Percentiles rank a stretch among this genome's conserved stretches.
Conservation (phyloP, 192 early-diverging fungal species). For the Backusella liffmaniae region DNA sequence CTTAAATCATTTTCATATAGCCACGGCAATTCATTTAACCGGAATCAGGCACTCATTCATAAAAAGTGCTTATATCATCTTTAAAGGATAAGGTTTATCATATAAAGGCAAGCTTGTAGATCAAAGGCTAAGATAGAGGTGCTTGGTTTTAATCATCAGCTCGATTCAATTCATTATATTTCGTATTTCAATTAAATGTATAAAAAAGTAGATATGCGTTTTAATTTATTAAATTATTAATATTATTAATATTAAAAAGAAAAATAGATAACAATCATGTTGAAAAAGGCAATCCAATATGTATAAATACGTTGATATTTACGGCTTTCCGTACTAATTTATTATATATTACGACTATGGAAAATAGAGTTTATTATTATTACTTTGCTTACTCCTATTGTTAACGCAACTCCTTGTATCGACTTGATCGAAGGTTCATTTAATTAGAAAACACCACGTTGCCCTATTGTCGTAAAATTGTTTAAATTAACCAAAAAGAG, state of each 20-base stretch:
- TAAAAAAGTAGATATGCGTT: not conserved
- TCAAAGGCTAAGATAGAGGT: too few relatives aligned
- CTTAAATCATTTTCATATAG: not conserved
- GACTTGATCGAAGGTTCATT: not conserved
- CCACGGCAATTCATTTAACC: not conserved
- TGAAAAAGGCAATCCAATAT: not conserved
- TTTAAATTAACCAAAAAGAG: not conserved
- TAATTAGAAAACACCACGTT: slow-evolving; percentile 5
- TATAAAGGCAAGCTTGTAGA: not conserved
- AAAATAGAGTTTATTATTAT: not conserved
- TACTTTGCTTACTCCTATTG: not conserved
- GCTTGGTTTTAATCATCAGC: too few relatives aligned
- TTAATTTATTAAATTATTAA: not conserved
- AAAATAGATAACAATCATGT: not conserved
- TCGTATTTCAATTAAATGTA: not conserved
- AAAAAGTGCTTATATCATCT: not conserved
- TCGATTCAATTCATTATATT: too few relatives aligned
- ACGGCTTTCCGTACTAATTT: not conserved
- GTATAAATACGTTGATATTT: not conserved
- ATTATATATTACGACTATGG: not conserved
- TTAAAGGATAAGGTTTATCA: not conserved
- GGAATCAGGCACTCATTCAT: not conserved
- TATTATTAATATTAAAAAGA: not conserved
- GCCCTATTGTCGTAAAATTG: not conserved
- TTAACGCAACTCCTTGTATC: not conserved